phyloP scores from a whole-genome alignment of 1,284 basidiomycete species.

The Ceratobasidium sp. region DNA sequence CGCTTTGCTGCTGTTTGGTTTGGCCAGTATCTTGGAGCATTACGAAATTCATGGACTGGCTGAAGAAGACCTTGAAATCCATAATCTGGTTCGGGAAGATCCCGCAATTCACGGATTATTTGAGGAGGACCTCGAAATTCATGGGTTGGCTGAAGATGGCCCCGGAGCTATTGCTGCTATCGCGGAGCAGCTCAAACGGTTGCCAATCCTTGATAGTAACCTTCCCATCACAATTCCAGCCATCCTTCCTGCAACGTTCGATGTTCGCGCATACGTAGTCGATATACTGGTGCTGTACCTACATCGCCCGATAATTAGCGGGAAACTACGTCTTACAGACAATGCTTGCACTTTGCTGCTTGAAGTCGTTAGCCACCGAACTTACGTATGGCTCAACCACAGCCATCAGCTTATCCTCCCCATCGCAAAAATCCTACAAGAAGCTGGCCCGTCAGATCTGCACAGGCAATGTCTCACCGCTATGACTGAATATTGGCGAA shows the following conservation, averaged over 20 bases:
- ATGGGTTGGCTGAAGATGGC: no score
- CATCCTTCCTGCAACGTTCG: neutral
- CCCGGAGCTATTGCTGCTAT: neutral
- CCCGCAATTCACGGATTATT: no score
- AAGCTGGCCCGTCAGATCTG: neutral
- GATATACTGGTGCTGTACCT: neutral
- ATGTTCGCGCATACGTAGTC: constrained; percentile 1
- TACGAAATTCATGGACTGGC: neutral
- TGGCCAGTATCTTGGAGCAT: neutral
- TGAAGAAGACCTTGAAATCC: neutral
- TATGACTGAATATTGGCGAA: neutral
- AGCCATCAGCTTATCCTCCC: neutral
- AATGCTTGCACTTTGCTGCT: no score
- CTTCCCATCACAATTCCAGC: neutral
- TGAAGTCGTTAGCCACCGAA: neutral
- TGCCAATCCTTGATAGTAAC: neutral
- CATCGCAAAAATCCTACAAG: neutral
- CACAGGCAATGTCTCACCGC: constrained; percentile 3
- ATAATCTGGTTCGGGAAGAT: no score
- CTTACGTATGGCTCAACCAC: neutral
- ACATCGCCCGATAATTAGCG: neutral
- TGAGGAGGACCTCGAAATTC: no score
- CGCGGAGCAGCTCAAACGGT: neutral
- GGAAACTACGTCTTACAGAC: no score
- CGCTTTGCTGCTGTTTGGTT: neutral